Base-by-base conservation (phyloP, 208 protist species). In the Histomonas meleagridis region DNA sequence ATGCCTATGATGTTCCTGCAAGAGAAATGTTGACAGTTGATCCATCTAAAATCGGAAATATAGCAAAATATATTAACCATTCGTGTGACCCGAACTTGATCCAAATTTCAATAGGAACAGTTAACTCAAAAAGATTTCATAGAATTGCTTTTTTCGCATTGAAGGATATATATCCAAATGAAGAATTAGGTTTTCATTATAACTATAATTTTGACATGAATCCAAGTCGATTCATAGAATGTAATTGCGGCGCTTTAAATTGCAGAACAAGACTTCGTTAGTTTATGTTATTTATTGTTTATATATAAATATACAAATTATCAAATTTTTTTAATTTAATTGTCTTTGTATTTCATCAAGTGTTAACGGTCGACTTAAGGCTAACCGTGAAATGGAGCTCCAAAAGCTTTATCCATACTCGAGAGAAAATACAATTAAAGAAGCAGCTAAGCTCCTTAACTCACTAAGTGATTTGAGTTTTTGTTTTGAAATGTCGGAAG, bases 21-120 rank as follows among this genome's bases (percentile, higher is more conserved):
- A 28, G 21, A 10, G 79, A 91, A 26, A 62, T 81, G 76, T 26
- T 91, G n/a, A 72, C 78, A 0, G 76, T 94, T 69, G 93, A 94
- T 57, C 91, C 93, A 32, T 79, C 28, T 2, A 28, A 32, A 0
- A 72, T 62, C 81, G 91, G 92, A 46, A 94, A 94, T 91, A 79
- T 78, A 57, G 21, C 90, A 0, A 90, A 91, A 46, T 94, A 92
- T n/a, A 91, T 94, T 2, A 94, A 94, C 90, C 93, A 94, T 48
- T 93, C 92, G 28, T 94, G 93, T 62, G 65, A 91, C 62, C 93
- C 93, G 43, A 94, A 94, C 48, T 38, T 94, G 9, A 35, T 81
- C 51, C 26, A 32, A 81, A 81, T 81, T 51, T 51, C 40, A 48
- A 81, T 81, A 48, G 70, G 70, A 51, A 81, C 35, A 32, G 35